These are phyloP conservation scores for Ormosia semicastrata DNA, from an alignment of 306 rosid species.

Conservation along the genomic window DNA sequence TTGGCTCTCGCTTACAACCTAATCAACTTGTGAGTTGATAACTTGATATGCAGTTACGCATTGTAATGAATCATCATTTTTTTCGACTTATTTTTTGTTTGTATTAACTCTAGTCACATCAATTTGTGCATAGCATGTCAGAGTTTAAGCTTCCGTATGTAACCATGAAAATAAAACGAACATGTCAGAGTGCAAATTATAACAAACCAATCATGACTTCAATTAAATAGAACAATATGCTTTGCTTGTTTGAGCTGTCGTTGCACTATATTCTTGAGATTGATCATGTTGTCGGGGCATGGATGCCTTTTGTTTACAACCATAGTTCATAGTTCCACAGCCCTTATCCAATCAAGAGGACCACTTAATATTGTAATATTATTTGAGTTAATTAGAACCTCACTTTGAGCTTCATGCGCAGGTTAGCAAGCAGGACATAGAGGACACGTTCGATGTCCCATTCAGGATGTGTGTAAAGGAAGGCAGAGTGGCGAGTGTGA, in stretches of 20 bases:
- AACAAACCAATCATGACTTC: background rate
- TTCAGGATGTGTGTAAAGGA: slow-evolving; percentile 81
- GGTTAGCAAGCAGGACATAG: slow-evolving; percentile 85
- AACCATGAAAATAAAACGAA: background rate
- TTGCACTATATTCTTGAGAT: background rate
- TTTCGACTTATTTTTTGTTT: background rate
- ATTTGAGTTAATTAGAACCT: background rate
- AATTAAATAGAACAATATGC: background rate
- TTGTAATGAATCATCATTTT: background rate
- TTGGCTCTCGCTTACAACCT: no score
- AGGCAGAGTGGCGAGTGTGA: slow-evolving; percentile 85
- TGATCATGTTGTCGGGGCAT: background rate
- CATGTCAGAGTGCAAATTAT: background rate
- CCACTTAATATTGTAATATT: background rate
- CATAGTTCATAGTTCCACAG: background rate
- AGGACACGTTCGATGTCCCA: slow-evolving; percentile 81
- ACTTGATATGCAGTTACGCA: background rate
- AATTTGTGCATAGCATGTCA: background rate
- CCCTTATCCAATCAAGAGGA: background rate
- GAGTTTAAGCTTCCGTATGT: background rate
- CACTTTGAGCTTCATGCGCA: slow-evolving; percentile 3
- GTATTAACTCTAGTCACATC: background rate
- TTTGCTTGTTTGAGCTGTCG: background rate
- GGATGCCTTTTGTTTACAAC: background rate
- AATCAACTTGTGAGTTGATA: background rate